Base-by-base conservation (phyloP, 192 early-diverging fungal species). In the Lobosporangium transversale region DNA sequence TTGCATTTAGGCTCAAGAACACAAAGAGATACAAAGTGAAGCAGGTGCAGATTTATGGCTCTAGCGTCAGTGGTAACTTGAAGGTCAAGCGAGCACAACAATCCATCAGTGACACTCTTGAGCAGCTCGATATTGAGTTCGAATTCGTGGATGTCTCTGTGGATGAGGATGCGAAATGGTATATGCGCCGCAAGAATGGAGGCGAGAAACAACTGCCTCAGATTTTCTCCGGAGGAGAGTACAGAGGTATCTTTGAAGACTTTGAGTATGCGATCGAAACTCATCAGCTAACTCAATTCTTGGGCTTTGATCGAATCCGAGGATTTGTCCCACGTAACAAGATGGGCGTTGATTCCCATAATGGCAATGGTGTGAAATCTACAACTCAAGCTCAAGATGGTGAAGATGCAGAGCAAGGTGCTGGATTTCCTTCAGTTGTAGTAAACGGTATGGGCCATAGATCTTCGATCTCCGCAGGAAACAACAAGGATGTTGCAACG, bases 141-240 rank as follows among this genome's bases (percentile, higher is more conserved):
- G 79, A 83, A 21, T 64, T 86, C 47, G 65, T 86, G 8, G 85
- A 86, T 62, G 58, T 83, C 0, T 64, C 85, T 0, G 33, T 70
- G 18, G 73, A 74, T 10, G 79, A 79, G 26, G 82, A 71, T 1
- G 78, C 80, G 31, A 68, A 82, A 44, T 40, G 45, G 37, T 66
- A 81, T 37, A 83, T 83, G 60, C 75, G 71, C 17, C 73, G 70
- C 36, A 66, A 71, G 52, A 86, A 79, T 33, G 60, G 78, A 5
- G 63, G 81, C 26, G 73, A 70, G 43, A 80, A 59, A 21, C 50
- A 67, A n/a, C 56, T 86, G 12, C 85, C 85, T 3, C 82, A 84
- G 44, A 43, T 86, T 33, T 86, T 82, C 67, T 66, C 81, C 0
- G 85, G 75, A 12, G 82, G 82, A 35, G 80, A 83, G 47, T 86